Base-by-base conservation (phyloP, 192 early-diverging fungal species). In the Coemansia sp. region DNA sequence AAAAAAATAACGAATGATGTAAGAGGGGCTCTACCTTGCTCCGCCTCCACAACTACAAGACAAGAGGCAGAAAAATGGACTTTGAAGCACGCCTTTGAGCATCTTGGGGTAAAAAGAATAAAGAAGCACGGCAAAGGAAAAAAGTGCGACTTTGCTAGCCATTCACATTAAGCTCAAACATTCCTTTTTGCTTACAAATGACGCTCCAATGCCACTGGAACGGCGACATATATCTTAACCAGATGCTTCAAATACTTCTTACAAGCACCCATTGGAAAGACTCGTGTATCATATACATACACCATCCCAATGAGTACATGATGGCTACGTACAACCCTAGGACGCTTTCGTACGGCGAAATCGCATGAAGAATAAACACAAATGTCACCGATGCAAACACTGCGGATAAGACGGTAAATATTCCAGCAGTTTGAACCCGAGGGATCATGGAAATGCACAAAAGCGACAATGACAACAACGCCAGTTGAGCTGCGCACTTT, bases 281-380 rank as follows among this genome's bases (percentile, higher is more conserved):
- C 54, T 57, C 54, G 54, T 57, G 24, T 31, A 57, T 31, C 54
- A 57, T 57, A 31, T 57, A 57, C 12, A 57, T 5, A 20, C 54
- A 57, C 54, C 54, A 57, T 3, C 27, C 54, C 29, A 57, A 16
- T 27, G 54, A 57, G 29, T 57, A 57, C 13, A 57, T 33, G 5
- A 33, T 31, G 13, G 54, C 27, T 3, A 16, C 27, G 4, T 57
- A 57, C 54, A 57, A 1, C 1, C 54, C 54, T 6, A 57, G 11
- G 5, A 20, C 13, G 24, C 27, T 31, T 57, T 57, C 54, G 18
- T 57, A 57, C 11, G 54, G 54, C 11, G 27, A 57, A 16, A 57
- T 57, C 1, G 13, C 29, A 57, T 57, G 54, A 31, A 57, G 54
- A 13, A 57, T 13, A 57, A 57, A 57, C 11, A 31, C 29, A 6